Percentiles rank a stretch among this genome's conserved stretches.
Conservation (phyloP, 495 filamentous ascomycete species). For the Letharia lupina region DNA sequence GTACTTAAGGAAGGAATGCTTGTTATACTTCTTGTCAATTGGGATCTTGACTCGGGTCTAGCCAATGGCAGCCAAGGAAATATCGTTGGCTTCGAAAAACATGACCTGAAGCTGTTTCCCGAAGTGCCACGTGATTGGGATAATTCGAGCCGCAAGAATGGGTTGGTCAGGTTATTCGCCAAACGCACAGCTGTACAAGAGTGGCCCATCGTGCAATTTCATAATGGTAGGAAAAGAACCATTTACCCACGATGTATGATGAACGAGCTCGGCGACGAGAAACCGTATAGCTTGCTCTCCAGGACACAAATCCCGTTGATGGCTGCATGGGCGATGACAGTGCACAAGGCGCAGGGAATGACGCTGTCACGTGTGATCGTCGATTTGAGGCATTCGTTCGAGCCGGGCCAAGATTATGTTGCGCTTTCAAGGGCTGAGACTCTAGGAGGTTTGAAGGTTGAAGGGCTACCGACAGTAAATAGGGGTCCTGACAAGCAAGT, state of each 20-base stretch:
- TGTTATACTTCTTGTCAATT: conserved; percentile 42
- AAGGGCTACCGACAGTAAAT: neutral
- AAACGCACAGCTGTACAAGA: neutral
- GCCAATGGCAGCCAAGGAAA: conserved; percentile 46
- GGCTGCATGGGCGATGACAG: conserved; percentile 89
- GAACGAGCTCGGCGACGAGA: conserved; percentile 37
- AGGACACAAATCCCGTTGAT: conserved; percentile 71
- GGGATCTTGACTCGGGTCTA: conserved; percentile 30
- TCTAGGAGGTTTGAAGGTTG: conserved; percentile 48
- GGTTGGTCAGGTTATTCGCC: conserved; percentile 29
- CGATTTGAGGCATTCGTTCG: conserved; percentile 83
- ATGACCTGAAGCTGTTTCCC: conserved; percentile 16
- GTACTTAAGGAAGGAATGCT: conserved; percentile 36
- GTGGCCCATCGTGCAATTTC: conserved; percentile 24
- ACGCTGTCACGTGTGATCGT: conserved; percentile 90
- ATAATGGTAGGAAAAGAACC: conserved; percentile 30
- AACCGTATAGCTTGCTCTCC: conserved; percentile 27
- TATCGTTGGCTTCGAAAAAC: conserved; percentile 35
- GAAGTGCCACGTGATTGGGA: conserved; percentile 10
- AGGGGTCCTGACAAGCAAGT: neutral
- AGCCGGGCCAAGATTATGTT: conserved; percentile 86
- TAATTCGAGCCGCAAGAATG: conserved; percentile 25
- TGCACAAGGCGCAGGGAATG: conserved; percentile 96
- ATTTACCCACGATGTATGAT: conserved; percentile 44
- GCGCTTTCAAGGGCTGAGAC: conserved; percentile 66